Base-by-base conservation (phyloP, 2,329 filamentous ascomycete species). In the Aschersonia sp. region DNA sequence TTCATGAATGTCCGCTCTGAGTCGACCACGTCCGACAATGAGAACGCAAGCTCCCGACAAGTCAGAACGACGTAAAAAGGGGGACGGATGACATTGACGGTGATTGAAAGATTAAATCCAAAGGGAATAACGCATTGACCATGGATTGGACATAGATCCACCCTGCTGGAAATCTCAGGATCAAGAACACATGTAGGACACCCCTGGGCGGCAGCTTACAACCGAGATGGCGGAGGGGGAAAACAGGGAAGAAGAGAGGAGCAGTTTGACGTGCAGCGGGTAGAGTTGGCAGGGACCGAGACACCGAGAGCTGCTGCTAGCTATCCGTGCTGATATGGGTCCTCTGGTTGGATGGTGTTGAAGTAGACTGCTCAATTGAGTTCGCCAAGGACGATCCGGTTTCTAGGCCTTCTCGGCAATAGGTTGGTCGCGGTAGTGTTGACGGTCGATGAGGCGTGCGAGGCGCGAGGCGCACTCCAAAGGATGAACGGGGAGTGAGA, bases 341-440 rank as follows among this genome's bases (percentile, higher is more conserved):
- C 35, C 35, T 20, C 35, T 29, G 31, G n/a, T 32, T 44, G 38
- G 46, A 50, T 47, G 45, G 46, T 48, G 45, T 47, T 48, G 35
- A 45, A 40, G 29, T 29, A 47, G 44, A 40, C 20, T 38, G 31
- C 45, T 48, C 38, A 46, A 50, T 38, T 38, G 35, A 4, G 35
- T 38, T 38, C 35, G 35, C 44, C 47, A 45, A 48, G 43, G 47
- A 45, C 47, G 50, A 51, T 51, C 45, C 50, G 43, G 43, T 43
- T 43, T 45, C 49, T 38, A 12, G 45, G 47, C 47, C 45, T 43
- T 46, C 32, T 43, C 50, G 50, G 43, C 35, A 47, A 38, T 38
- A 38, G 35, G 38, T 30, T 29, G 9, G 20, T 38, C 7, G 12
- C 20, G 20, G 20, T 20, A 20, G 20, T 20, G 31, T 9, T 45